A percentile compares a stretch with the other conserved stretches of the same genome.
Conservation (phyloP, 495 filamentous ascomycete genomes). For the Aspergillus taichungensis region DNA sequence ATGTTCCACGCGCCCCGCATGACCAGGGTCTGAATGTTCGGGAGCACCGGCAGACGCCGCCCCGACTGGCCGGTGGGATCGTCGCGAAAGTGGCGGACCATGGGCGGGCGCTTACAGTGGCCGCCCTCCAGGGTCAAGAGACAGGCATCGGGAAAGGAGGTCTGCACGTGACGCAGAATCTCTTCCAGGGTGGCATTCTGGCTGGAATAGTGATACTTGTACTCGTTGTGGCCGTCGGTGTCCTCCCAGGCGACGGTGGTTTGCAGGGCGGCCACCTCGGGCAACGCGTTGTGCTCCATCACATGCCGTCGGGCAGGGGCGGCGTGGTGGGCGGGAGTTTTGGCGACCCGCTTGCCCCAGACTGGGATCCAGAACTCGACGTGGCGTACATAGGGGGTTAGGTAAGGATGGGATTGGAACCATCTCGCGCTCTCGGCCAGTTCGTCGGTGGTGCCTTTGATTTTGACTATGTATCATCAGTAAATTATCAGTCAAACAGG, state of each 20-base stretch:
- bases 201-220: constrained; percentile 36
- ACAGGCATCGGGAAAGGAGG: constrained; percentile 48
- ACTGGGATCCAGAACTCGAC: constrained; percentile 69
- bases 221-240: constrained; percentile 26
- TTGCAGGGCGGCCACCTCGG: constrained; percentile 32
- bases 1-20: constrained; percentile 71
- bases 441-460: constrained; percentile 57
- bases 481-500: too few species aligned
- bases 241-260: constrained; percentile 26
- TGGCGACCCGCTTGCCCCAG: constrained; percentile 46
- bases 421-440: constrained; percentile 46
- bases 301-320: constrained; percentile 31
- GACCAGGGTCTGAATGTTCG: constrained; percentile 50
- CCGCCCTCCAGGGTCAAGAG: constrained; percentile 67
- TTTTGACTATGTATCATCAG: constrained; percentile 40
- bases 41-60: constrained; percentile 30
- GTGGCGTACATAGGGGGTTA: constrained; percentile 56
- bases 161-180: constrained; percentile 50
- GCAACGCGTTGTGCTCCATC: constrained; percentile 21
- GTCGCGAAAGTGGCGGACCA: constrained; percentile 46
- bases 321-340: constrained; percentile 16
- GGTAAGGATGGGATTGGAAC: constrained; percentile 49
- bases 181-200: constrained; percentile 62
- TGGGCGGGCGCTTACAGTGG: constrained; percentile 61
- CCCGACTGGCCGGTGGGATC: constrained; percentile 14